These are phyloP conservation scores for Fusarium circinatum DNA, from an alignment of 2,329 filamentous ascomycete genomes.

Conservation along the genomic window DNA sequence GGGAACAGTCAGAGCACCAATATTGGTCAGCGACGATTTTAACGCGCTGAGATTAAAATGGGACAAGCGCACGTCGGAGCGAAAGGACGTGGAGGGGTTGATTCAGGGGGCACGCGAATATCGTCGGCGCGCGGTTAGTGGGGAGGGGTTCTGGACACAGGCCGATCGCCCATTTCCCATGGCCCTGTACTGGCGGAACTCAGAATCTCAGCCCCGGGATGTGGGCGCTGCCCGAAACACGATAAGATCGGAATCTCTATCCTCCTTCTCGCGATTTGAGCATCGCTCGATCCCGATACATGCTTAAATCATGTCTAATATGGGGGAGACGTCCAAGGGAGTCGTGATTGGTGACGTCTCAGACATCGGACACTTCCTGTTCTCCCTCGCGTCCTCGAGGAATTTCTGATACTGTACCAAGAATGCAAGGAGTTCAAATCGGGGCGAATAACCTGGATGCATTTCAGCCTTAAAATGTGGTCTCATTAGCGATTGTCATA, in stretches of 20 bases:
- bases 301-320: not conserved
- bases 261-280: slow-evolving; percentile 1
- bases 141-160: slow-evolving; percentile 37
- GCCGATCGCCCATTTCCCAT: slow-evolving; percentile 36
- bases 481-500: slow-evolving; percentile 15
- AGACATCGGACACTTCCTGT: not conserved
- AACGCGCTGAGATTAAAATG: slow-evolving; percentile 39
- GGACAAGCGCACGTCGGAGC: slow-evolving; percentile 38
- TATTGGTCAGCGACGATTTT: slow-evolving; percentile 41
- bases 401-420: not conserved
- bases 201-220: not conserved
- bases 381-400: not conserved
- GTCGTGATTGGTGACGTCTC: not conserved
- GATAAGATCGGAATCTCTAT: not conserved
- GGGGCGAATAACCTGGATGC: not conserved
- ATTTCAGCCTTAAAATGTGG: not conserved
- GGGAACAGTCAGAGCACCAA: slow-evolving; percentile 6
- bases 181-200: slow-evolving; percentile 39
- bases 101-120: slow-evolving; percentile 33
- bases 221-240: not conserved
- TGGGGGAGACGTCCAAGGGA: not conserved
- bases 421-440: slow-evolving; percentile 1
- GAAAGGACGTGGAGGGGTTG: slow-evolving; percentile 35
- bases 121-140: slow-evolving; percentile 34
- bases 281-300: slow-evolving; percentile 15